Conservation (phyloP, 371 early-diverging fungal genomes). For the Lichtheimia hyalospora region DNA sequence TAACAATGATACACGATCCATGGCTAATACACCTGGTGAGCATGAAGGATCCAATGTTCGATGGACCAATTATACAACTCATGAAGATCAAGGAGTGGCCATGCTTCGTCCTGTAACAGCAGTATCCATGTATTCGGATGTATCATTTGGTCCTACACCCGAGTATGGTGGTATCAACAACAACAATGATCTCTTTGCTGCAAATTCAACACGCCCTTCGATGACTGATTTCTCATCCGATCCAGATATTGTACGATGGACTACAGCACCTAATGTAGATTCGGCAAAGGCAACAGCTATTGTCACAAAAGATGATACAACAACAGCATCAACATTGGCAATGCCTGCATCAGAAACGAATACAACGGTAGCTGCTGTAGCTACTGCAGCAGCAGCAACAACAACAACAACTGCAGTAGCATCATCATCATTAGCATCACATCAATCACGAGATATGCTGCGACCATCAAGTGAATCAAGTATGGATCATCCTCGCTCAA, state of each 20-base stretch:
- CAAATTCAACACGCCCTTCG: slow-evolving; percentile 6
- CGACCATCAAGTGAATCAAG: neutral
- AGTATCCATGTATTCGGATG: slow-evolving; percentile 25
- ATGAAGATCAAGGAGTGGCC: slow-evolving; percentile 16
- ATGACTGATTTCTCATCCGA: slow-evolving; percentile 29
- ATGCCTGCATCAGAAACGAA: neutral
- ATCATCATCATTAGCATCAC: neutral
- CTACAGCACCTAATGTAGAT: slow-evolving; percentile 19
- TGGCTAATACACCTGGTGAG: neutral
- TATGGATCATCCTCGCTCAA: neutral
- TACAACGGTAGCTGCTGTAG: too few species aligned
- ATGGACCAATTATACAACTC: slow-evolving; percentile 25
- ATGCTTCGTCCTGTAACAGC: slow-evolving; percentile 16
- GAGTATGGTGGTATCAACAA: neutral
- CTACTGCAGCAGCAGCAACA: slow-evolving; percentile 2
- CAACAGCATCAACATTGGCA: neutral
- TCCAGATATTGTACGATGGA: slow-evolving; percentile 40
- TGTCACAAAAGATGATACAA: neutral
- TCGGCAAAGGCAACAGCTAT: slow-evolving; percentile 8
- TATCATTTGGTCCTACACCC: slow-evolving; percentile 4
- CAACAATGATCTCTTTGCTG: slow-evolving; percentile 6
- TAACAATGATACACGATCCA: neutral
- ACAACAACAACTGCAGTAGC: neutral
- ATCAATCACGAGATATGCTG: neutral
- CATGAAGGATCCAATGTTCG: slow-evolving; percentile 18